A percentile compares a stretch with the other conserved stretches of the same genome.
Conservation (phyloP, 768 basidiomycete genomes). For the Termitomyces bulborhizus region DNA sequence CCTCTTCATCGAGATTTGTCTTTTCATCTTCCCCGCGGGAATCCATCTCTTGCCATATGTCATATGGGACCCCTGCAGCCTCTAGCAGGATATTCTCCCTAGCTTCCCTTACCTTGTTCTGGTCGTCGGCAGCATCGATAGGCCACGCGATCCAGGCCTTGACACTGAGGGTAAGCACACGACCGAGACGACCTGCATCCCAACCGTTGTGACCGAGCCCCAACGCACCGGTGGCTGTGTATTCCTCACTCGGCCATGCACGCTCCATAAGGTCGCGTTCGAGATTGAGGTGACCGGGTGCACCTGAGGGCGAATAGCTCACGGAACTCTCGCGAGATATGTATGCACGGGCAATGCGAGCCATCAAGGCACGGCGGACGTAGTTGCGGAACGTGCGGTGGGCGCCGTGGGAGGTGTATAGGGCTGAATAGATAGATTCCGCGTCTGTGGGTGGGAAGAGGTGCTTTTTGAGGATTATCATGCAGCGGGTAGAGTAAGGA, state of each 20-base stretch:
- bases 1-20: conserved; percentile 54
- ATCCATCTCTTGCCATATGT: conserved; percentile 69
- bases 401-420: conserved; percentile 50
- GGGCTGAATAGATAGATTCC: conserved; percentile 22
- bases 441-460: conserved; percentile 41
- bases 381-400: conserved; percentile 57
- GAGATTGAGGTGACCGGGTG: conserved; percentile 52
- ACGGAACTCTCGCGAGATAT: conserved; percentile 48
- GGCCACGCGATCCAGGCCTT: conserved; percentile 51
- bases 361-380: conserved; percentile 54
- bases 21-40: conserved; percentile 48
- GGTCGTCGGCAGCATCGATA: conserved; percentile 22
- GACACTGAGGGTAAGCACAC: conserved; percentile 46
- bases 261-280: conserved; percentile 62
- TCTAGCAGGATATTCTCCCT: conserved; percentile 62
- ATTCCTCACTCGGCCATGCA: conserved; percentile 68
- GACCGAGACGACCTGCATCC: conserved; percentile 57
- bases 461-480: conserved; percentile 53
- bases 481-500: conserved; percentile 59
- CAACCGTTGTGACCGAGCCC: conserved; percentile 42
- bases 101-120: conserved; percentile 24
- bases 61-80: conserved; percentile 61
- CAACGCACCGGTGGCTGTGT: conserved; percentile 17
- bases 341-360: conserved; percentile 61
- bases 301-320: conserved; percentile 54